Base-by-base conservation (phyloP, 129 eudicot genomes). In the Arctium lappa region DNA sequence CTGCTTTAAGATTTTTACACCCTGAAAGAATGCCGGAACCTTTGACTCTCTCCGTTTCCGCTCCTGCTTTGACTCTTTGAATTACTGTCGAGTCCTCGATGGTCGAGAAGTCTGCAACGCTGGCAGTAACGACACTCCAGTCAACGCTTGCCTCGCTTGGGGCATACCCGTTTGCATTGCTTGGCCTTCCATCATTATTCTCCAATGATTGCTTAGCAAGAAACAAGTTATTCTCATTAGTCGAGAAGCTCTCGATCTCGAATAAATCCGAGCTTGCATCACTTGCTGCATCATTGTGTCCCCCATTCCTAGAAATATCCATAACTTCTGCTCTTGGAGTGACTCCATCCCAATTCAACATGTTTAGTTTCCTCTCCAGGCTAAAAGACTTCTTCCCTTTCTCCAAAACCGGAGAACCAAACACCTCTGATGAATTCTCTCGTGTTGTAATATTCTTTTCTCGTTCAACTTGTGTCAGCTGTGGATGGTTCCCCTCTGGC, bases 111-210 rank as follows among this genome's bases (percentile, higher is more conserved):
- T 91, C 97, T 1, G 91, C 94, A 2, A 85, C 88, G 68, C 97
- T 88, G 73, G 97, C 99, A 4, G 97, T 95, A 8, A 89, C 86
- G 8, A 91, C 94, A 22, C 99, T 95, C 99, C 99, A 95, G 5
- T 87, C 93, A 34, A 95, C 86, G 85, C 99, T 95, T 4, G 87
- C 97, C 79, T 95, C 99, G 1, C 99, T 95, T 15, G 99, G 99
- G 3, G 97, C 94, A 44, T 93, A 91, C 37, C 88, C 78, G 32
- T 84, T 85, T 62, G 90, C 79, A n/a, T 86, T 82, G 37, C 85
- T 85, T 22, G 86, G 88, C 40, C 82, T 70, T 12, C 77, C 73
- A 68, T 80, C 62, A 70, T 82, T 78, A 50, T 82, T 89, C 10
- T 91, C 92, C 2, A 60, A 72, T 30, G 86, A 56, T 12, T 88